A percentile compares a stretch with the other conserved stretches of the same genome.
These are phyloP conservation scores for Entomortierella chlamydospora DNA, from an alignment of 192 early-diverging fungal genomes.

Conservation along the genomic window DNA sequence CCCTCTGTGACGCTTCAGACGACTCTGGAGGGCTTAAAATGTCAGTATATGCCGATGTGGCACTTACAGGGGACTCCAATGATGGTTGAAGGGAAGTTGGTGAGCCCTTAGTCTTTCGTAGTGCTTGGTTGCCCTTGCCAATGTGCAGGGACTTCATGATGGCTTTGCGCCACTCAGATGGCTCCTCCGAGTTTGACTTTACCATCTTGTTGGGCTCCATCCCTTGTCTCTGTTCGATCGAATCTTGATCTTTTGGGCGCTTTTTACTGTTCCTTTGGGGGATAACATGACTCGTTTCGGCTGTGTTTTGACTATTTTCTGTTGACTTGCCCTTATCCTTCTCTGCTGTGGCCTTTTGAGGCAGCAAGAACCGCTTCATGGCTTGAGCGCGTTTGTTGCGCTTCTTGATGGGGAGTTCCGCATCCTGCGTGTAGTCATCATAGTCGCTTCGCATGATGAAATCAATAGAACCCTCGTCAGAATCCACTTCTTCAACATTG, in stretches of 20 bases:
- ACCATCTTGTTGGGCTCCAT: conserved; percentile 36
- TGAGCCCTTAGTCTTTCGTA: not conserved
- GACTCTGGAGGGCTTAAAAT: not conserved
- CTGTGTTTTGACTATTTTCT: not conserved
- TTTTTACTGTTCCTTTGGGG: conserved; percentile 13
- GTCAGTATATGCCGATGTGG: not conserved
- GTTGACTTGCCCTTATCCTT: not conserved
- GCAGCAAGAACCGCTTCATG: conserved; percentile 37
- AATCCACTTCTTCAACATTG: conserved; percentile 13
- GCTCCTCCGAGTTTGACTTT: conserved; percentile 26
- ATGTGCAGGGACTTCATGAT: conserved; percentile 40
- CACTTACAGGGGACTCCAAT: not conserved
- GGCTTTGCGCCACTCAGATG: conserved; percentile 28
- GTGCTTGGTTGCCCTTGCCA: conserved; percentile 5
- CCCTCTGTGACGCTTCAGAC: not conserved
- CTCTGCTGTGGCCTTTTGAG: not conserved
- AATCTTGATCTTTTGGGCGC: conserved; percentile 40
- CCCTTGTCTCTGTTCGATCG: conserved; percentile 20
- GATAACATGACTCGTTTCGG: not conserved
- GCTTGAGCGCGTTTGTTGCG: conserved; percentile 29
- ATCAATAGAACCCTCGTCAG: conserved; percentile 39
- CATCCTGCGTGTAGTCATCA: conserved; percentile 45
- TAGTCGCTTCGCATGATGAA: conserved; percentile 37
- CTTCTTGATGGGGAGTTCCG: conserved; percentile 46
- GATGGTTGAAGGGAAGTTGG: not conserved